phyloP scores from a whole-genome alignment of 2,329 filamentous ascomycete species.

The Botrytis elliptica region DNA sequence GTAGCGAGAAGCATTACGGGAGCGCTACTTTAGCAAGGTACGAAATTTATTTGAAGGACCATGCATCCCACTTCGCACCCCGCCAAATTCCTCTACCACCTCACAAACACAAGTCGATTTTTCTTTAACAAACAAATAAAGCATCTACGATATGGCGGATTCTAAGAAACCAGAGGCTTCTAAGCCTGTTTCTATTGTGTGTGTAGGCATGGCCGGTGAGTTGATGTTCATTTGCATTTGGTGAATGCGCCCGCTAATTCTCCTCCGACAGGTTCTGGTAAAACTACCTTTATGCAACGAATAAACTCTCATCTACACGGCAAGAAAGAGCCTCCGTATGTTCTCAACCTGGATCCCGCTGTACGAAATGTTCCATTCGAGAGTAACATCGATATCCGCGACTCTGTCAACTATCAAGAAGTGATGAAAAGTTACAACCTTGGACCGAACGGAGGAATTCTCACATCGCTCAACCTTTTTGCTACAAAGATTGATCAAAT shows the following conservation, averaged over 20 bases:
- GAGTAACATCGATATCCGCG: constrained; percentile 96
- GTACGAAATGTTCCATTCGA: constrained; percentile 93
- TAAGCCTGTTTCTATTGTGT: constrained; percentile 78
- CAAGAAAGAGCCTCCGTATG: constrained; percentile 80
- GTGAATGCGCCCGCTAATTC: constrained; percentile 15
- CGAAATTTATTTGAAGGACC: constrained; percentile 23
- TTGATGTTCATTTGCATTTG: neutral
- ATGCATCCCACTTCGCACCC: constrained; percentile 31
- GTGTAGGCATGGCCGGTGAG: constrained; percentile 90
- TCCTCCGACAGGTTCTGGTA: constrained; percentile 71
- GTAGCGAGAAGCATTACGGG: constrained; percentile 16
- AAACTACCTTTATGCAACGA: constrained; percentile 99
- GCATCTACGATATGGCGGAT: constrained; percentile 43
- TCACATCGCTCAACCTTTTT: constrained; percentile 94
- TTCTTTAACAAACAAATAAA: neutral
- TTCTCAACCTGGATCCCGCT: constrained; percentile 95
- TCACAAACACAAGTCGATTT: constrained; percentile 8
- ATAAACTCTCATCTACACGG: constrained; percentile 91
- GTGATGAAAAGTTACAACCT: constrained; percentile 99
- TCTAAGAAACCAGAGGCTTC: constrained; percentile 31
- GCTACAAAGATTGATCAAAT: constrained; percentile 98
- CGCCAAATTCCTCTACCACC: constrained; percentile 26
- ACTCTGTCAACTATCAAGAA: constrained; percentile 98
- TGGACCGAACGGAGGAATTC: constrained; percentile 92
- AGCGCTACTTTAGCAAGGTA: constrained; percentile 21